A percentile compares a stretch with the other conserved stretches of the same genome.
phyloP scores from a whole-genome alignment of 2,329 filamentous ascomycete genomes.

The Trichoderma atroviride region DNA sequence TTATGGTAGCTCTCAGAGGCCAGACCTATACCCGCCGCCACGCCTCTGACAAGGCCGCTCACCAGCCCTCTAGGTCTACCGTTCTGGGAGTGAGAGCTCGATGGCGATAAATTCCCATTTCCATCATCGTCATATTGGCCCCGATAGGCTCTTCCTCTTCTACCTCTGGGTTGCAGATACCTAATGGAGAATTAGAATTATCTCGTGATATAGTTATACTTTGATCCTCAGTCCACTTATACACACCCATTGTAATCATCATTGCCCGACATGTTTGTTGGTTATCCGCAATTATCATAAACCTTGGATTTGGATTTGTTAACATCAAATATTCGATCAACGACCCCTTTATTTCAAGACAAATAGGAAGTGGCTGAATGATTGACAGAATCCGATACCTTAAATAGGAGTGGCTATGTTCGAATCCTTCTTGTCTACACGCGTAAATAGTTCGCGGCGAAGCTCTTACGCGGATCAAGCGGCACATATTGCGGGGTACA shows the following conservation, averaged over 20 bases:
- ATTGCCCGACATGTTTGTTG: not conserved
- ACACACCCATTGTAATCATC: constrained; percentile 3
- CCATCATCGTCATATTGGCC: not conserved
- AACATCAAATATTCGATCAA: not conserved
- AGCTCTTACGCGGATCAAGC: not conserved
- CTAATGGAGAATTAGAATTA: not conserved
- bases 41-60: constrained; percentile 11
- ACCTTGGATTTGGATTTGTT: not conserved
- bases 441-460: not conserved
- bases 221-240: not conserved
- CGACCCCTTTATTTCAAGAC: not conserved
- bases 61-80: constrained; percentile 13
- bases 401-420: not conserved
- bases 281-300: not conserved
- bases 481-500: constrained; percentile 15
- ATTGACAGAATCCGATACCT: not conserved
- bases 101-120: not conserved
- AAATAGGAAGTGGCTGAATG: too few species aligned
- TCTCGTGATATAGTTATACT: not conserved
- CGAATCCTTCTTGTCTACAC: not conserved
- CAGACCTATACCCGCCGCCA: constrained; percentile 22
- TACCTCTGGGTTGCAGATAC: not conserved
- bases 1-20: constrained; percentile 25
- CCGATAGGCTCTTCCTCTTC: not conserved
- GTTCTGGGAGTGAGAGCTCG: constrained; percentile 12